phyloP scores from a whole-genome alignment of 2,329 filamentous ascomycete genomes.

The Aspergillus transmontanensis region DNA sequence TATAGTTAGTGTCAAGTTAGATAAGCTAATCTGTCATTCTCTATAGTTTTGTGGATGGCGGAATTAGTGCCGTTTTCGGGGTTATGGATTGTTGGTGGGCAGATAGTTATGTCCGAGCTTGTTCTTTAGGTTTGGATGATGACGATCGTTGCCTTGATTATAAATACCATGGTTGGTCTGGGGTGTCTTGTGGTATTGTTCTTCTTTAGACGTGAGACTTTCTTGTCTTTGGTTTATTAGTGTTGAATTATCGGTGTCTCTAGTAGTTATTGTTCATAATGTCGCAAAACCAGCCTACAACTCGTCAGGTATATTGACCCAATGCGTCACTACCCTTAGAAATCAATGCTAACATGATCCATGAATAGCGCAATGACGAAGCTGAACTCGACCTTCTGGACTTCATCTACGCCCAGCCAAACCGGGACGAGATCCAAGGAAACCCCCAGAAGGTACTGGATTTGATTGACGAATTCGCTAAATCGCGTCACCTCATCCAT shows the following conservation, averaged over 20 bases:
- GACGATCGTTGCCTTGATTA: not conserved
- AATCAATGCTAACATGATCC: not conserved
- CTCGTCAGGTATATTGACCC: not conserved
- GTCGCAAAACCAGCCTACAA: not conserved
- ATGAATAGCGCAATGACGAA: constrained; percentile 59
- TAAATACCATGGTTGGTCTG: not conserved
- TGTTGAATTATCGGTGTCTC: not conserved
- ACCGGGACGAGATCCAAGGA: constrained; percentile 65
- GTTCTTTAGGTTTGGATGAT: not conserved
- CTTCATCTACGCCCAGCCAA: constrained; percentile 64
- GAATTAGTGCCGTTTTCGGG: not conserved
- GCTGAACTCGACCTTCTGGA: constrained; percentile 73
- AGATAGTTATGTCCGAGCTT: not conserved
- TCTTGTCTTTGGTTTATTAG: not conserved
- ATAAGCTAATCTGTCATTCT: not conserved
- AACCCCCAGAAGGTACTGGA: constrained; percentile 66
- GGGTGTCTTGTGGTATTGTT: not conserved
- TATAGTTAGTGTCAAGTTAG: not conserved
- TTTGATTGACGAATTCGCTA: constrained; percentile 70
- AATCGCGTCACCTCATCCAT: constrained; percentile 76
- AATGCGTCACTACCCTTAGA: not conserved
- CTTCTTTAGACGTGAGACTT: not conserved
- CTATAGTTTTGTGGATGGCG: not conserved
- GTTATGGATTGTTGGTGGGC: not conserved
- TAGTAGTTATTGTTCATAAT: not conserved